phyloP scores from a whole-genome alignment of 1,139 yeast genomes.

The Nakaseomyces bracarensis region DNA sequence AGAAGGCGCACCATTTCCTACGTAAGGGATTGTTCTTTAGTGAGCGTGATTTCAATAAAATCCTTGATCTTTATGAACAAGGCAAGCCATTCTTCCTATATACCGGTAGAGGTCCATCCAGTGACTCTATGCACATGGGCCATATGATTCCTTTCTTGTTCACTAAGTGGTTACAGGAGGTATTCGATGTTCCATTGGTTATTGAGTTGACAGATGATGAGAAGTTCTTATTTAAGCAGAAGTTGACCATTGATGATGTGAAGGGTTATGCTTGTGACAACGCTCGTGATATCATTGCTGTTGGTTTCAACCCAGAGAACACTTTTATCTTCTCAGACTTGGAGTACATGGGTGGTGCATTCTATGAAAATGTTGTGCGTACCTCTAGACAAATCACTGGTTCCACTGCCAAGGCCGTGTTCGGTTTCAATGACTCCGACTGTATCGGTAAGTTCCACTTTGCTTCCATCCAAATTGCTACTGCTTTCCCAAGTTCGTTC shows the following conservation, averaged over 20 bases:
- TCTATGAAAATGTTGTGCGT: conserved; percentile 89
- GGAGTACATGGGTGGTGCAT: conserved; percentile 85
- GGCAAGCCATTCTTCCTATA: conserved; percentile 93
- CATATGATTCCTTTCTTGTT: conserved; percentile 94
- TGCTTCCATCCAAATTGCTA: conserved; percentile 91
- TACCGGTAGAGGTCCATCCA: conserved; percentile 97
- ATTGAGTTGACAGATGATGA: conserved; percentile 97
- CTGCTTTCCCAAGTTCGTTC: conserved; percentile 92
- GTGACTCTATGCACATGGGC: conserved; percentile 93
- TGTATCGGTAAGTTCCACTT: conserved; percentile 92
- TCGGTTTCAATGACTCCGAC: conserved; percentile 92
- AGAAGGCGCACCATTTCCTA: conserved; percentile 84
- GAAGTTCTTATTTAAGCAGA: conserved; percentile 88
- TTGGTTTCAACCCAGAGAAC: conserved; percentile 89
- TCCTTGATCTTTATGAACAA: conserved; percentile 82
- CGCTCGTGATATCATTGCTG: conserved; percentile 88
- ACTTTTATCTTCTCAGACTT: conserved; percentile 92
- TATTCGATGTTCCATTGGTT: conserved; percentile 92
- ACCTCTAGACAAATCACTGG: conserved; percentile 94
- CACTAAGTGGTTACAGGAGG: conserved; percentile 98
- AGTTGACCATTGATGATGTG: conserved; percentile 82
- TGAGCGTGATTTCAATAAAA: conserved; percentile 75
- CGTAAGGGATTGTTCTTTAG: conserved; percentile 90
- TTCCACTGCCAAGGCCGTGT: conserved; percentile 93
- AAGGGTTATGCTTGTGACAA: conserved; percentile 69